phyloP scores from a whole-genome alignment of 2,329 filamentous ascomycete genomes.

The Tothia fuscella region DNA sequence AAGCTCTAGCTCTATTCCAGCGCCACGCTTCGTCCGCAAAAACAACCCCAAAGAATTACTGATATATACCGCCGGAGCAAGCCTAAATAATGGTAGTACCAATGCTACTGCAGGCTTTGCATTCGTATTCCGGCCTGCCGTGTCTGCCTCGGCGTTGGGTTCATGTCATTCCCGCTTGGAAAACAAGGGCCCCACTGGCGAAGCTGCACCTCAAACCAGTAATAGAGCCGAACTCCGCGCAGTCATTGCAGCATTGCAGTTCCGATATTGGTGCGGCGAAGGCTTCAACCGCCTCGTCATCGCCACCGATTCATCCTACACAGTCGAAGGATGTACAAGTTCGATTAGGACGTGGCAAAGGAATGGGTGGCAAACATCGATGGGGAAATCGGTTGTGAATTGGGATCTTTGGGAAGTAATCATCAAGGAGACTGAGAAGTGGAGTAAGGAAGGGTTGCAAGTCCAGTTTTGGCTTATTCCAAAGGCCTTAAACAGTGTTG shows the following conservation, averaged over 20 bases:
- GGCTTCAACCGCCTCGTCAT: conserved; percentile 35
- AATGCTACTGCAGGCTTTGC: conserved; percentile 17
- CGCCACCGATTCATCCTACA: conserved; percentile 43
- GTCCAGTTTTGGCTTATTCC: conserved; percentile 3
- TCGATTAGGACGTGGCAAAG: conserved; percentile 33
- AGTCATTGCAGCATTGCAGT: conserved; percentile 38
- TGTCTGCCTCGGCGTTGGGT: conserved; percentile 9
- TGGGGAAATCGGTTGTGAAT: not conserved
- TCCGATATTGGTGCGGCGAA: conserved; percentile 33
- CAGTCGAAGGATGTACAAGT: conserved; percentile 33
- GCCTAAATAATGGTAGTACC: conserved; percentile 29
- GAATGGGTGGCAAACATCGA: not conserved
- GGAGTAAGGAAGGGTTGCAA: conserved; percentile 1
- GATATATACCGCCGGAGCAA: conserved; percentile 37
- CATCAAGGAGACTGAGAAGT: conserved; percentile 12
- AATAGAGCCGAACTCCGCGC: conserved; percentile 46
- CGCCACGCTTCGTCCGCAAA: conserved; percentile 24
- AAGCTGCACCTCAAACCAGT: conserved; percentile 30
- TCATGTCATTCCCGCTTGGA: conserved; percentile 29
- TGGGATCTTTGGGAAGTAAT: conserved; percentile 7
- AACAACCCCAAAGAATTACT: conserved; percentile 23
- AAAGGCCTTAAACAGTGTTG: not conserved
- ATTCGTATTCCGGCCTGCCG: conserved; percentile 11
- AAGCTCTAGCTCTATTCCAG: not conserved
- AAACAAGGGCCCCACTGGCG: conserved; percentile 30